phyloP scores from a whole-genome alignment of 2,329 filamentous ascomycete genomes.

The Xylariomycetidae sp. region DNA sequence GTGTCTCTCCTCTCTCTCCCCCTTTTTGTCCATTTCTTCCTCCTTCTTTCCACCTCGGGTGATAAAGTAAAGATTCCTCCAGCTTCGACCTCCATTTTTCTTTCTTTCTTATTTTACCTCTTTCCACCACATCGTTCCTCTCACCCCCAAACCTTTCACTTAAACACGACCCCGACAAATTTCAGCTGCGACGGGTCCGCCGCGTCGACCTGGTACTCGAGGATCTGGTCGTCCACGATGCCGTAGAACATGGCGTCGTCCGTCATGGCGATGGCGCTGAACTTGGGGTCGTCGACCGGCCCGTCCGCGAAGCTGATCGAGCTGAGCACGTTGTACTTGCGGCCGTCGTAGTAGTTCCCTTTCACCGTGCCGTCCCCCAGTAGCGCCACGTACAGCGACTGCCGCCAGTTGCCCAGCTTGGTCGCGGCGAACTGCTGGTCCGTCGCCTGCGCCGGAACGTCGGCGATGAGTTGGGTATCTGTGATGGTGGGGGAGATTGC shows the following conservation, averaged over 20 bases:
- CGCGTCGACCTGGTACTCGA: conserved; percentile 18
- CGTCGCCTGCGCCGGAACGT: conserved; percentile 10
- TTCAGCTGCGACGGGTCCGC: conserved; percentile 18
- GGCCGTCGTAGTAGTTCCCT: conserved; percentile 12
- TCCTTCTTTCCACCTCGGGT: too few relatives aligned
- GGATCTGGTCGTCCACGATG: conserved; percentile 18
- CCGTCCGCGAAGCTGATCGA: conserved; percentile 17
- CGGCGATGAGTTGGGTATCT: conserved; percentile 11
- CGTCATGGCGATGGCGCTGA: conserved; percentile 20
- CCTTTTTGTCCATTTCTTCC: too few relatives aligned
- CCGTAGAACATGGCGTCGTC: conserved; percentile 22
- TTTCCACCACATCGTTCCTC: too few relatives aligned
- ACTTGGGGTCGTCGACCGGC: conserved; percentile 16
- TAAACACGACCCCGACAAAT: conserved; percentile 18
- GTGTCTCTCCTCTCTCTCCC: too few relatives aligned
- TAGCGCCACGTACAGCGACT: conserved; percentile 16
- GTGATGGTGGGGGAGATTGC: conserved; percentile 3
- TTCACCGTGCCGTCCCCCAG: conserved; percentile 10
- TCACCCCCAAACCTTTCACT: too few relatives aligned
- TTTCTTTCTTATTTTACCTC: too few relatives aligned
- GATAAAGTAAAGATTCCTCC: too few relatives aligned
- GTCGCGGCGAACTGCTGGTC: conserved; percentile 17
- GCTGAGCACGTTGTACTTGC: conserved; percentile 11
- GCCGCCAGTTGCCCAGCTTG: conserved; percentile 16
- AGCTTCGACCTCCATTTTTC: too few relatives aligned